Base-by-base conservation (phyloP, 306 rosid species). In the Lathyrus aphaca region DNA sequence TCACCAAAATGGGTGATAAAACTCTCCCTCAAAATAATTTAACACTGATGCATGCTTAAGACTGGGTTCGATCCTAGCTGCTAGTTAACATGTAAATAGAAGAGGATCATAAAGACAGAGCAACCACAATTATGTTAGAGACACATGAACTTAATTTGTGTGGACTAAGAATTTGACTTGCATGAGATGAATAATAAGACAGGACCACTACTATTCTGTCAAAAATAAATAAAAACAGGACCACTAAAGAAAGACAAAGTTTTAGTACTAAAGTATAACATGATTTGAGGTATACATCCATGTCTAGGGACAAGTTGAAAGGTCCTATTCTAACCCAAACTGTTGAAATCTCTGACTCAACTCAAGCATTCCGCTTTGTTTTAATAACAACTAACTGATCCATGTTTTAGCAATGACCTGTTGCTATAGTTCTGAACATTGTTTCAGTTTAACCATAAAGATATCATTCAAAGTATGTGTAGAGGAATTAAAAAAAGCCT, bases 221-320 rank as follows among this genome's bases (percentile, higher is more conserved):
- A 49, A 17, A 53, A 53, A 54, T 21, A 54, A 19, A 53, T 25
- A 23, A 12, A 54, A 12, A 32, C 23, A 32, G 64, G 64, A 57
- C 64, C 64, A 57, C 64, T 14, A 29, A 18, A 57, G 64, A 57
- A 29, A 57, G 64, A 58, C 64, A 58, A 58, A 32, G 23, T 30
- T 30, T 58, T 58, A 6, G 64, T 58, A 9, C 43, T 30, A 15
- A 16, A 42, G 23, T 12, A 19, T 50, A 58, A 58, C 42, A 23
- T 55, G 62, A 25, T 55, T 12, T 55, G 38, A 58, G 40, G 27
- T 10, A 50, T 50, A 5, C 15, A 29, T 57, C 43, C 44, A 58
- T 58, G 60, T 54, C 60, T 30, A 14, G 43, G 17, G 64, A 58
- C 64, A 58, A 53, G 60, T 58, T 58, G 64, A 30, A 58, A 58